Evolutionary conservation across 2,329 filamentous ascomycete genomes (phyloP), one percentile per base, ranked within the genome.

Genomic region (Aspergillus spinulosporus): DNA sequence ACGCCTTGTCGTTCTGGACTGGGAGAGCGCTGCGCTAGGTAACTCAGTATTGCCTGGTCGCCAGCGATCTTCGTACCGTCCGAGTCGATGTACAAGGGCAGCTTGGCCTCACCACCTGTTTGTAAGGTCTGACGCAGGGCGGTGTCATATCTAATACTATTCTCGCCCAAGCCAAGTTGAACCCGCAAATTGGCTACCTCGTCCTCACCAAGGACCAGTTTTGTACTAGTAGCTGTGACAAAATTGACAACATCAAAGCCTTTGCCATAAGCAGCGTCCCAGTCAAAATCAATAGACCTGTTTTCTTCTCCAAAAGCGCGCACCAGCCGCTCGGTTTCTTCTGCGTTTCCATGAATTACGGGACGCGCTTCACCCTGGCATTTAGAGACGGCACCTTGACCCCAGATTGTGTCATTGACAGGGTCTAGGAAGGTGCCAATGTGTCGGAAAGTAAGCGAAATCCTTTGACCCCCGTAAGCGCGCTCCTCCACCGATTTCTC

Each of bases 381-480:
- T 75, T 96, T 96, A 5, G 77, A 78, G 0, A 82, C 84, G 0
- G 92, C 93, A 2, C 94, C 94, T 73, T 97, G 92, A 11, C 94
- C 94, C 93, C 92, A 97, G 53, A 99, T 96, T 2, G 76, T 75
- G 31, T 78, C 78, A 39, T 83, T 80, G n/a, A 84, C 78, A 3
- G 79, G 76, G 64, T 88, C 80, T 44, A 96, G 74, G 68, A 91
- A 97, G 0, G 94, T 99, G 1, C 86, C 91, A 61, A 99, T 97
- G 26, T 85, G 81, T 44, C 94, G 83, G 71, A 99, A 97, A 0
- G 94, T 99, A 36, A 99, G 80, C 47, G 90, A 95, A 68, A 99
- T 96, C 46, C 94, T 88, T 46, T 87, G 85, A 5, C 92, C 89
- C 4, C 78, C 78, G 66, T 84, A 91, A 0, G 89, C 88, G 40